Evolutionary conservation across 805 yeast genomes (phyloP).

Genomic region (Yarrowia porcina): DNA sequence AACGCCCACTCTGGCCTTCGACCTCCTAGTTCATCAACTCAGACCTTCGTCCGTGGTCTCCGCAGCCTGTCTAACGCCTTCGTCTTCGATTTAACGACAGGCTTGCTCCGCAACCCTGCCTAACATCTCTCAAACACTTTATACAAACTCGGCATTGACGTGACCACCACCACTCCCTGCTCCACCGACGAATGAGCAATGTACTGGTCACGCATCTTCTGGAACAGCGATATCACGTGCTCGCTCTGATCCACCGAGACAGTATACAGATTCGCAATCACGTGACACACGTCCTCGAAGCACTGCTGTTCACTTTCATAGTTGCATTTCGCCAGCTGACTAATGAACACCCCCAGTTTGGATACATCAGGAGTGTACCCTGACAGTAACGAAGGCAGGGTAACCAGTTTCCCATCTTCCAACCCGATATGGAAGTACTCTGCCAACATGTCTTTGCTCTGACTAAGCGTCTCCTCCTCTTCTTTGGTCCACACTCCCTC

Average conservation of each 20-base stretch:
- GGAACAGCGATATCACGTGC: neutral
- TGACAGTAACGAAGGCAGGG: constrained; percentile 67
- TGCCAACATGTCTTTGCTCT: constrained; percentile 70
- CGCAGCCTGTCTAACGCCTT: no score
- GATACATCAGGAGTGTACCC: constrained; percentile 59
- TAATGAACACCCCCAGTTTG: constrained; percentile 66
- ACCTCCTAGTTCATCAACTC: no score
- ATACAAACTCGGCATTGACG: constrained; percentile 87
- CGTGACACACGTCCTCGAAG: constrained; percentile 53
- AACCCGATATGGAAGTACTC: constrained; percentile 71
- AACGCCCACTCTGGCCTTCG: no score
- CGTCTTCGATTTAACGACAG: no score
- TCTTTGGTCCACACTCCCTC: constrained; percentile 23
- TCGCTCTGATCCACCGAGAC: neutral
- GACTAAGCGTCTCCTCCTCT: constrained; percentile 28
- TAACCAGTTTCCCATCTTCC: constrained; percentile 38
- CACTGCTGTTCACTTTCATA: constrained; percentile 71
- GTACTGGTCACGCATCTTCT: constrained; percentile 9
- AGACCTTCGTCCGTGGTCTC: no score
- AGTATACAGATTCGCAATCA: constrained; percentile 43
- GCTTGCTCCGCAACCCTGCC: no score
- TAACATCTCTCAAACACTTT: constrained; percentile 86
- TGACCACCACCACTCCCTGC: constrained; percentile 66
- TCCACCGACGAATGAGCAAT: neutral
- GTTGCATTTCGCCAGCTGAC: constrained; percentile 57